Conservation (phyloP, 1,284 basidiomycete genomes). For the Ganoderma leucocontextum region DNA sequence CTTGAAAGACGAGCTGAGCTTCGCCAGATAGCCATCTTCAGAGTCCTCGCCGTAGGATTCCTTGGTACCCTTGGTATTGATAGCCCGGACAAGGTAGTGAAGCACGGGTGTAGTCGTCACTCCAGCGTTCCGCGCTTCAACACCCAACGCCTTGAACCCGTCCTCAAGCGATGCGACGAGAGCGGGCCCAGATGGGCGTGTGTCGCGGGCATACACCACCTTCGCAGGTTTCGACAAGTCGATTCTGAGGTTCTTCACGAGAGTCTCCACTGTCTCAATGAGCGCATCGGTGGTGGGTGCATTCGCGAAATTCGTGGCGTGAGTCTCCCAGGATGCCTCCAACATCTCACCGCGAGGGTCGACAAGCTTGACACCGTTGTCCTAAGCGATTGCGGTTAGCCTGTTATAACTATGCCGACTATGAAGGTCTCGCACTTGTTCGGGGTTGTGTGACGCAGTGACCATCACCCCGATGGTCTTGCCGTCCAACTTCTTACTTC, state of each 20-base stretch:
- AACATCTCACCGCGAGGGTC: slow-evolving; percentile 99
- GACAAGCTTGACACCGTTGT: slow-evolving; percentile 98
- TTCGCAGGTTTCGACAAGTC: slow-evolving; percentile 81
- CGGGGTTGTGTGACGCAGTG: slow-evolving; percentile 98
- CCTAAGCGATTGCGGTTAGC: slow-evolving; percentile 56
- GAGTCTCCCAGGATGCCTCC: slow-evolving; percentile 91
- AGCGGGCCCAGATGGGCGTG: slow-evolving; percentile 86
- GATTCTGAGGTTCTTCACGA: slow-evolving; percentile 79
- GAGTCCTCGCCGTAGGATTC: slow-evolving; percentile 87
- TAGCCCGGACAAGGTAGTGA: slow-evolving; percentile 93
- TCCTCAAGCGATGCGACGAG: slow-evolving; percentile 88
- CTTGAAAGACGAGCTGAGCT: slow-evolving; percentile 88
- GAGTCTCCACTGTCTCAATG: slow-evolving; percentile 67
- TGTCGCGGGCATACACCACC: slow-evolving; percentile 94
- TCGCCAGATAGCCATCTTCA: slow-evolving; percentile 88
- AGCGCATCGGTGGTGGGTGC: slow-evolving; percentile 80
- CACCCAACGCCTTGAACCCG: slow-evolving; percentile 79
- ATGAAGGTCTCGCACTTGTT: slow-evolving; percentile 66
- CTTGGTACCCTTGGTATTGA: slow-evolving; percentile 84
- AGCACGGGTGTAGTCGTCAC: slow-evolving; percentile 95
- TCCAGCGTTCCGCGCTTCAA: slow-evolving; percentile 75
- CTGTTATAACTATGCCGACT: not conserved
- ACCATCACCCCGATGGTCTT: slow-evolving; percentile 98
- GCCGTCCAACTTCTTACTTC: slow-evolving; percentile 91
- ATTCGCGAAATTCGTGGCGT: slow-evolving; percentile 93